phyloP scores from a whole-genome alignment of 129 eudicot genomes.

The Glebionis coronaria region DNA sequence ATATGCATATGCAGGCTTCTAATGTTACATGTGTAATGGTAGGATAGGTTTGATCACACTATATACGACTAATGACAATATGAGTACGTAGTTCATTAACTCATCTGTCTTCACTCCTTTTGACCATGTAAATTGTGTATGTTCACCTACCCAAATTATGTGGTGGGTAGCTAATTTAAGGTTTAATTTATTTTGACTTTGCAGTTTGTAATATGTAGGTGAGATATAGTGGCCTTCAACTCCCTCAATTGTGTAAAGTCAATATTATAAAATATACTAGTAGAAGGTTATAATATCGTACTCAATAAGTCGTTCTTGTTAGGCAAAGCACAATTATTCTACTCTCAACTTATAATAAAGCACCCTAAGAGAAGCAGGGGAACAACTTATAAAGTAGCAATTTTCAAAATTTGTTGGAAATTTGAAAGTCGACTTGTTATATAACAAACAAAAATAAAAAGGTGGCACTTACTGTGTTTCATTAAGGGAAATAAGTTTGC shows the following conservation, averaged over 20 bases:
- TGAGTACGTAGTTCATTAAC: constrained; percentile 5
- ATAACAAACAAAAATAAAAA: no score
- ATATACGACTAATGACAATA: background rate
- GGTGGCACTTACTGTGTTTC: no score
- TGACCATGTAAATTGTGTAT: constrained; percentile 6
- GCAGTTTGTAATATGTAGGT: background rate
- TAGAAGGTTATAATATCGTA: background rate
- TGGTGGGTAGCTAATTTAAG: constrained; percentile 6
- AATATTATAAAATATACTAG: background rate
- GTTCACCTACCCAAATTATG: constrained; percentile 21
- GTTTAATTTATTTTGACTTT: constrained; percentile 8
- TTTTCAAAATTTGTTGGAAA: no score
- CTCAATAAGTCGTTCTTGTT: background rate
- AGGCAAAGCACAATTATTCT: no score
- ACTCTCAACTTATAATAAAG: no score
- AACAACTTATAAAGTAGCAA: no score
- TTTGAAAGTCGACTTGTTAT: no score
- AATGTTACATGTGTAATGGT: no score
- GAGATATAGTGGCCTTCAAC: constrained; percentile 4
- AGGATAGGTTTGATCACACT: no score
- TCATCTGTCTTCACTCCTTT: background rate
- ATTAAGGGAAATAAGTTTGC: no score
- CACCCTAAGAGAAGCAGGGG: no score
- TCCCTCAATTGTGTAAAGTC: background rate
- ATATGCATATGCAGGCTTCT: no score